Evolutionary conservation across 2,329 filamentous ascomycete genomes (phyloP), one percentile per base, ranked within the genome.

Genomic region (Hypocreales sp.): DNA sequence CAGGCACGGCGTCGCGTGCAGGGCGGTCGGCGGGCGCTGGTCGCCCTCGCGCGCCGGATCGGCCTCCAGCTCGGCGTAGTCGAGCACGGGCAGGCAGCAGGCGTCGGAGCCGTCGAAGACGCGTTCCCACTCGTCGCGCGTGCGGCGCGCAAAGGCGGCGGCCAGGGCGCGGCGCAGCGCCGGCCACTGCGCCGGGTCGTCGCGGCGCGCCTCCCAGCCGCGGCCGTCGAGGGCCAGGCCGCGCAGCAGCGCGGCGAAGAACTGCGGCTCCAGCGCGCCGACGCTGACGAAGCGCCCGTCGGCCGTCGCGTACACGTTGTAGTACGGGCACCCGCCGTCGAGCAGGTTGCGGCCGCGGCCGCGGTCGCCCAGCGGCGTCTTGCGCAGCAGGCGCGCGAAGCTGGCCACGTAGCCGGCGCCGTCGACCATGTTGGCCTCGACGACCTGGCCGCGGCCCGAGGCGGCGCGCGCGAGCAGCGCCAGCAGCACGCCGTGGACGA

Each of bases 351-450:
- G 61, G 0, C 87, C 87, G 26, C 86, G 61, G 15, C 69, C 62
- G 4, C 50, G 49, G 39, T 58, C 48, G 60, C 82, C 86, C 21
- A 73, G 46, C 1, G 67, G 63, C 6, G 61, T 73, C 45, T 76
- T 74, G 34, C 64, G 60, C 16, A 62, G 61, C 34, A 92, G 58
- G 19, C 87, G 64, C 27, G 80, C 76, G 55, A 87, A 87, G 0
- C 74, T 78, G 2, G 77, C 75, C 15, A 95, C 56, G 50, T 87
- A 87, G 20, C 73, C 69, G 14, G 68, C 71, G 7, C 87, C 87
- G 55, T 95, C 87, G 9, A 94, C 87, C 87, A 95, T 95, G 51
- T 92, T 94, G 11, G 81, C 82, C 55, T 94, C 83, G 7, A 95
- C 84, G 9, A 94, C 76, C 54, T 94, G 87, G 0, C 87, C 87